Evolutionary conservation across 495 filamentous ascomycete species (phyloP), one percentile per base, ranked within the genome.

Genomic region (Hamigera avellanea): DNA sequence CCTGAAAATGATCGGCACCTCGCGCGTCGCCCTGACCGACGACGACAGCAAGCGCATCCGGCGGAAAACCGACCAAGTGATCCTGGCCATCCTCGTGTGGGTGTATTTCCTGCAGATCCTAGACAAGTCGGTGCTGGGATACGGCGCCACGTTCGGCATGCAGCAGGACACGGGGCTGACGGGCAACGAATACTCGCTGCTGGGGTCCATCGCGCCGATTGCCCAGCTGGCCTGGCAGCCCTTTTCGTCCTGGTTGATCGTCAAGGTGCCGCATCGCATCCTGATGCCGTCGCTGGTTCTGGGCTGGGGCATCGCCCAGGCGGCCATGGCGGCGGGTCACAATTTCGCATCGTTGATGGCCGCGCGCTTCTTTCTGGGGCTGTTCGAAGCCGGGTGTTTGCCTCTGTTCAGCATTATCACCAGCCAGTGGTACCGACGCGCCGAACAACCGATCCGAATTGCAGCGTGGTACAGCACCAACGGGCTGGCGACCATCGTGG

Each of bases 161-260:
- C 56, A 60, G 23, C 48, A 65, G 18, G 73, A 76, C 40, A 69
- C 67, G 0, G 35, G 64, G 16, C 62, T 81, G 12, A 63, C 53
- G 0, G 74, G 74, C 6, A 66, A 73, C 43, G 62, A 80, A 41
- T 80, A 79, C 48, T 79, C 75, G 0, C 42, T 79, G 0, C 43
- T 82, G 3, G 73, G 76, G 1, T 75, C 71, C 3, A 78, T 80
- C 17, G 67, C 66, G 1, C 69, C 76, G 1, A 76, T 78, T 39
- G 76, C 76, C 8, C 76, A 81, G 53, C 62, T 82, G 33, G 66
- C 57, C 19, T 80, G 73, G 75, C 76, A 80, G 52, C 78, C 76
- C 2, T 73, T 80, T 50, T 78, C 78, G 1, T 74, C 72, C 1
- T 56, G 66, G 33, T 56, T 82, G 19, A 80, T 82, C 46, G 73